Evolutionary conservation across 495 filamentous ascomycete genomes (phyloP).

Genomic region (Aspergillus kassunensis): DNA sequence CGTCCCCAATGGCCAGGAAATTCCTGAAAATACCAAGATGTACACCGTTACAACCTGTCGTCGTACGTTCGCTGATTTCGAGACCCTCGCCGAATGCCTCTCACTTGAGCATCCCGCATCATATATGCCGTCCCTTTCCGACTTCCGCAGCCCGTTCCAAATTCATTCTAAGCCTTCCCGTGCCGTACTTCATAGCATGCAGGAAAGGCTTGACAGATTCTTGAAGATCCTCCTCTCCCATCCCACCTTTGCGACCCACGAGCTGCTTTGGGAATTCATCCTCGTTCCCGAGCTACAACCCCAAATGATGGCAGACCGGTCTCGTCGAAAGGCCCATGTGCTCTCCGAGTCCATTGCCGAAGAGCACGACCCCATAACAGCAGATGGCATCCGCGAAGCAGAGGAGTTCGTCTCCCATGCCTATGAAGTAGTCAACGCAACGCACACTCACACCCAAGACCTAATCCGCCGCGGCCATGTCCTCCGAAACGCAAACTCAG

Average conservation of each 20-base stretch:
- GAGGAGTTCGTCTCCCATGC: slow-evolving; percentile 90
- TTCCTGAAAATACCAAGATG: slow-evolving; percentile 52
- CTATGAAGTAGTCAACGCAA: slow-evolving; percentile 76
- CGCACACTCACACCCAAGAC: slow-evolving; percentile 76
- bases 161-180: slow-evolving; percentile 88
- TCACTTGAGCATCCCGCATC: slow-evolving; percentile 90
- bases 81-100: slow-evolving; percentile 83
- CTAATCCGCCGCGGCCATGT: slow-evolving; percentile 57
- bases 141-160: slow-evolving; percentile 83
- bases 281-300: slow-evolving; percentile 91
- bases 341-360: slow-evolving; percentile 80
- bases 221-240: slow-evolving; percentile 81
- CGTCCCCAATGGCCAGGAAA: slow-evolving; percentile 30
- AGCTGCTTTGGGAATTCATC: slow-evolving; percentile 99
- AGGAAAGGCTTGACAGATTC: slow-evolving; percentile 81
- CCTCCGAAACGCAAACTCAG: slow-evolving; percentile 39
- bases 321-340: slow-evolving; percentile 76
- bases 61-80: slow-evolving; percentile 86
- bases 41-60: slow-evolving; percentile 93
- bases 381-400: slow-evolving; percentile 80
- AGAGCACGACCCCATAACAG: slow-evolving; percentile 69
- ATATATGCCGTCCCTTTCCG: slow-evolving; percentile 78
- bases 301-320: slow-evolving; percentile 84
- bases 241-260: slow-evolving; percentile 92
- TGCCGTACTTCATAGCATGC: slow-evolving; percentile 80